A percentile compares a stretch with the other conserved stretches of the same genome.
phyloP scores from a whole-genome alignment of 345 rosid genomes.

The Eutrema japonicum region DNA sequence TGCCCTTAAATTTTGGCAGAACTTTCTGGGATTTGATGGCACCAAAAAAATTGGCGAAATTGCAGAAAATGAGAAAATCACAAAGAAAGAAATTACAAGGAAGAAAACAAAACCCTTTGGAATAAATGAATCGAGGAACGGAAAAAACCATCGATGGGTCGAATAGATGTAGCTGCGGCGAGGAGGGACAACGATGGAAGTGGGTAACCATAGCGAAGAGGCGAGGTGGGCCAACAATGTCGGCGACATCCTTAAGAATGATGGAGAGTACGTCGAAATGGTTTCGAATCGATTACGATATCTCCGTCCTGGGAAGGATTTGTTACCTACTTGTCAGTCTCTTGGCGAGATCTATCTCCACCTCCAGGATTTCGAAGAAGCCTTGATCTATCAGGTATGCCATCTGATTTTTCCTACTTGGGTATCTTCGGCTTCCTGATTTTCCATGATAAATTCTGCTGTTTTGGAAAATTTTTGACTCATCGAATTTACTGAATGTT shows the following conservation, averaged over 20 bases:
- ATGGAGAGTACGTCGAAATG: constrained; percentile 90
- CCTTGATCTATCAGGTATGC: constrained; percentile 69
- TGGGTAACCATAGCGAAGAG: constrained; percentile 82
- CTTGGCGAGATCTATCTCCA: constrained; percentile 84
- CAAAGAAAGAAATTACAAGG: constrained; percentile 10
- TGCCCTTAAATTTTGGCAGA: constrained; percentile 36
- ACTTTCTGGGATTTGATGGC: constrained; percentile 26
- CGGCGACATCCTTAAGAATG: constrained; percentile 75
- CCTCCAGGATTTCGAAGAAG: constrained; percentile 66
- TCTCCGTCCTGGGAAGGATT: constrained; percentile 59
- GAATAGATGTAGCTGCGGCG: constrained; percentile 59
- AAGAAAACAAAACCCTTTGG: constrained; percentile 6
- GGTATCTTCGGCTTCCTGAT: no score
- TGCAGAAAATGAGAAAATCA: background rate
- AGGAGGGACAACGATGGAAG: constrained; percentile 64
- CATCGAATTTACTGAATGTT: background rate
- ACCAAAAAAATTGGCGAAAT: constrained; percentile 1
- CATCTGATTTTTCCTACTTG: no score
- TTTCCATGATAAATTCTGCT: no score
- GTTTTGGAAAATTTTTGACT: background rate
- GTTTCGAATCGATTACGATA: constrained; percentile 77
- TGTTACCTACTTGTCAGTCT: constrained; percentile 87
- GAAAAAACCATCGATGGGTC: constrained; percentile 44
- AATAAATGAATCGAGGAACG: background rate
- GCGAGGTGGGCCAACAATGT: constrained; percentile 94